Base-by-base conservation (phyloP, 805 yeast species). In the Spathaspora sp. region DNA sequence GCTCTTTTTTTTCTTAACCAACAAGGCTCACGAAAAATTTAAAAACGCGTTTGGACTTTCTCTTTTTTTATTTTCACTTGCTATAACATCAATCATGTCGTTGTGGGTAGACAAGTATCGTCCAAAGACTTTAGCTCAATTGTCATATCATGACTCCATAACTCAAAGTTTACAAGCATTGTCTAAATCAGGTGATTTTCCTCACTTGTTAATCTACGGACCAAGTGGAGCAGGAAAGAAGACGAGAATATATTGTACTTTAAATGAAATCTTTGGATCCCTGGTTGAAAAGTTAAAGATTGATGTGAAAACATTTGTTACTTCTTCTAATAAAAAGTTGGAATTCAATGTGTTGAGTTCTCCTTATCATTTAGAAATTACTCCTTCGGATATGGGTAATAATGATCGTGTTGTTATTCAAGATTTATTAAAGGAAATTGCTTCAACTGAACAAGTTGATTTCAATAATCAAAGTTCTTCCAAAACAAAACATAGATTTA, bases 221-320 rank as follows among this genome's bases (percentile, higher is more conserved):
- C 98, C 99, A 1, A 83, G 91, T 38, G 99, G 99, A 4, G 89
- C 96, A 14, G 99, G 99, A 52, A 94, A 94, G 66, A 96, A 94
- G 73, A 94, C 99, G 9, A 80, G 99, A 57, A 87, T 91, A 7
- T 78, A 90, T 67, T 83, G 96, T 6, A 77, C 96, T 1, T 70
- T 94, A 49, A 77, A 82, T 51, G 89, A 89, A 58, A 76, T 94
- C 35, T 94, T 86, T 62, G 98, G 98, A 0, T 67, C 87, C 2
- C 87, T 86, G 49, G 89, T 89, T 17, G 92, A 87, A 56, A 88
- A 84, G 56, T 62, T 73, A 52, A 93, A 91, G 67, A 92, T 94
- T 49, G 98, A 94, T 64, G 88, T 92, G 38, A 86, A 96, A 59
- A 83, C 87, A 1, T 89, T 93, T 63, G 83, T 82, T 32, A 87